phyloP scores from a whole-genome alignment of 192 early-diverging fungal species.

The Allomyces javanicus region DNA sequence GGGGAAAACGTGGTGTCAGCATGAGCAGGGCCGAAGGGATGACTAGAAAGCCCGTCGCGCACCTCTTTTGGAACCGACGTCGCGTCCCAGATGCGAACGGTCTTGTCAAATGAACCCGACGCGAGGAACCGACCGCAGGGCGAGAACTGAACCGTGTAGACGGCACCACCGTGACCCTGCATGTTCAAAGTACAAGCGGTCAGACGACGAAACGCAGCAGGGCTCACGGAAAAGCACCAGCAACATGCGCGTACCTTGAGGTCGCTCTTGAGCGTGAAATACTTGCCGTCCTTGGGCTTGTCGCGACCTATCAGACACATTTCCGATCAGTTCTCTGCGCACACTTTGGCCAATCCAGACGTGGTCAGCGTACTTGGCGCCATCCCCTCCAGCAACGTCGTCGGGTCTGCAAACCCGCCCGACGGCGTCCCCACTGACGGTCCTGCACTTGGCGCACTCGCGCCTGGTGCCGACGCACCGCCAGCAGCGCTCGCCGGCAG shows the following conservation, averaged over 20 bases:
- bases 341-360: too few relatives aligned
- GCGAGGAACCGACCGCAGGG: constrained; percentile 59
- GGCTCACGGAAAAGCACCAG: too few relatives aligned
- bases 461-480: not conserved
- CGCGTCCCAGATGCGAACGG: constrained; percentile 76
- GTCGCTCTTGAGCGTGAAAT: constrained; percentile 43
- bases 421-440: too few relatives aligned
- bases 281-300: constrained; percentile 21
- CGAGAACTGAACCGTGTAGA: constrained; percentile 79
- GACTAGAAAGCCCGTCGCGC: not conserved
- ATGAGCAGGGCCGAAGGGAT: too few relatives aligned
- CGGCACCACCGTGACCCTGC: constrained; percentile 70
- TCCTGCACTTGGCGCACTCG: not conserved
- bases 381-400: too few relatives aligned
- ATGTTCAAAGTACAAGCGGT: not conserved
- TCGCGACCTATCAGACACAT: constrained; percentile 2
- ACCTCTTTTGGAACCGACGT: constrained; percentile 45
- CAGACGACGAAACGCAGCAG: too few relatives aligned
- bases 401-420: too few relatives aligned
- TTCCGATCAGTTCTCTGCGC: too few relatives aligned
- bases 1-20: not conserved
- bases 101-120: constrained; percentile 87
- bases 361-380: too few relatives aligned
- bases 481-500: not conserved
- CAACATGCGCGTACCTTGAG: constrained; percentile 24